Conservation (phyloP, 257 asterid genomes). For the Solanum pimpinellifolium region DNA sequence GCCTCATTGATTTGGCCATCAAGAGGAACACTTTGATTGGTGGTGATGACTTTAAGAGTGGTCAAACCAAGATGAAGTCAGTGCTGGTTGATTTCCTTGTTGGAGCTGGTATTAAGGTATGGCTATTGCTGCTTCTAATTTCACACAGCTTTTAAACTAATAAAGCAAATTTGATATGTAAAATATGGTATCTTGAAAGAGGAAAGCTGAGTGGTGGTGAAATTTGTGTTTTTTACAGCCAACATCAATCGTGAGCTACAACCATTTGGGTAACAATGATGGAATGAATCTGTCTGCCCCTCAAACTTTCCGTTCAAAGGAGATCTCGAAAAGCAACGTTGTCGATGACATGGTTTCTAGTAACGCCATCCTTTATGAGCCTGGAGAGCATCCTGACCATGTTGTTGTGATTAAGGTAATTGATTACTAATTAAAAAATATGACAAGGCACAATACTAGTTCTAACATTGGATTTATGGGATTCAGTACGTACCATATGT, state of each 20-base stretch:
- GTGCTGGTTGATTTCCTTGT: slow-evolving; percentile 97
- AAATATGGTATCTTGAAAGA: background rate
- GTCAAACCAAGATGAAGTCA: slow-evolving; percentile 97
- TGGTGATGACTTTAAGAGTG: slow-evolving; percentile 98
- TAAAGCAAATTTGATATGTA: background rate
- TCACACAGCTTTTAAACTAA: background rate
- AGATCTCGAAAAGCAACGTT: slow-evolving; percentile 94
- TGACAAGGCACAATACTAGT: background rate
- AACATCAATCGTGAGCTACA: slow-evolving; percentile 95
- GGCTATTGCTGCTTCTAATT: background rate
- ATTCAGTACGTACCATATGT: slow-evolving; percentile 86
- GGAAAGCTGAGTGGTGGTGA: background rate
- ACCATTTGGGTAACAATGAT: slow-evolving; percentile 95
- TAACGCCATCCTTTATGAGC: slow-evolving; percentile 84
- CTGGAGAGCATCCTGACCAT: slow-evolving; percentile 97
- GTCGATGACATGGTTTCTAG: slow-evolving; percentile 99
- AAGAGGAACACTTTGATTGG: slow-evolving; percentile 78
- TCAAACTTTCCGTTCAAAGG: slow-evolving; percentile 94
- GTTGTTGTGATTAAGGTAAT: slow-evolving; percentile 92
- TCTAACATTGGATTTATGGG: background rate
- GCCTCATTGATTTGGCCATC: slow-evolving; percentile 81
- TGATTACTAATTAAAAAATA: background rate
- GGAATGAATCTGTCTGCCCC: slow-evolving; percentile 98
- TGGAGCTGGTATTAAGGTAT: slow-evolving; percentile 97
- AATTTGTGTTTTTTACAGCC: slow-evolving; percentile 36